Evolutionary conservation across 2,329 filamentous ascomycete genomes (phyloP).

Genomic region (Mycosphaerelloides madeirae): DNA sequence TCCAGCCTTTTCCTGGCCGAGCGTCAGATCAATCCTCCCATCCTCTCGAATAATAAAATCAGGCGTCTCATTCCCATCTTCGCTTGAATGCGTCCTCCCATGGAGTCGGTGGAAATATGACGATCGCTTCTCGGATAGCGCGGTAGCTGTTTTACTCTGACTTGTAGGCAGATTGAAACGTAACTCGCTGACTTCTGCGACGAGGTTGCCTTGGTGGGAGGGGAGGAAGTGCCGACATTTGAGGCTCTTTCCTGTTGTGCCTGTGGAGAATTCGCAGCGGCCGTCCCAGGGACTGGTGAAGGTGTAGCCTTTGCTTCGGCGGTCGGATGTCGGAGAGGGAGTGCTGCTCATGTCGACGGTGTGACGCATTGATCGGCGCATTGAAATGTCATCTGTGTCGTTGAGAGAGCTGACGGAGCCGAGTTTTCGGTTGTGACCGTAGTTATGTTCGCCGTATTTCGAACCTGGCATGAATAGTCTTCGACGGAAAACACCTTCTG

Average conservation of each 20-base stretch:
- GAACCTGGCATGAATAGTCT: slow-evolving; percentile 48
- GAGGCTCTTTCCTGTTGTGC: slow-evolving; percentile 60
- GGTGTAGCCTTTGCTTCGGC: slow-evolving; percentile 61
- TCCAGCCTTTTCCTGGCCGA: slow-evolving; percentile 78
- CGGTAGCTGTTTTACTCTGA: slow-evolving; percentile 24
- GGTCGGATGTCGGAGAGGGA: slow-evolving; percentile 28
- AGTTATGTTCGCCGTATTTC: slow-evolving; percentile 35
- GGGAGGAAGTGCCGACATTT: slow-evolving; percentile 29
- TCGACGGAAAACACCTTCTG: slow-evolving; percentile 39
- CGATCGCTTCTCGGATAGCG: slow-evolving; percentile 28
- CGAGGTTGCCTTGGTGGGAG: slow-evolving; percentile 28
- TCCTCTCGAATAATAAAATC: slow-evolving; percentile 29
- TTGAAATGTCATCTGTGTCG: slow-evolving; percentile 6
- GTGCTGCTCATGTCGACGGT: slow-evolving; percentile 10
- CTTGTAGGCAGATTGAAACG: slow-evolving; percentile 78
- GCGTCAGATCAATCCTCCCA: slow-evolving; percentile 61
- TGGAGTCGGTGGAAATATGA: slow-evolving; percentile 21
- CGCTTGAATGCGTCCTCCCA: slow-evolving; percentile 8
- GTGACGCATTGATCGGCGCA: slow-evolving; percentile 14
- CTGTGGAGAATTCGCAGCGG: slow-evolving; percentile 78
- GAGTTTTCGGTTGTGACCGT: slow-evolving; percentile 33
- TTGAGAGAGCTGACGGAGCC: slow-evolving; percentile 6
- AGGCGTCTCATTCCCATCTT: slow-evolving; percentile 12
- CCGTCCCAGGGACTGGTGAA: slow-evolving; percentile 86
- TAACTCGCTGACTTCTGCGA: slow-evolving; percentile 68